Evolutionary conservation across 2,329 filamentous ascomycete genomes (phyloP).

Genomic region (Penicillium paneum): DNA sequence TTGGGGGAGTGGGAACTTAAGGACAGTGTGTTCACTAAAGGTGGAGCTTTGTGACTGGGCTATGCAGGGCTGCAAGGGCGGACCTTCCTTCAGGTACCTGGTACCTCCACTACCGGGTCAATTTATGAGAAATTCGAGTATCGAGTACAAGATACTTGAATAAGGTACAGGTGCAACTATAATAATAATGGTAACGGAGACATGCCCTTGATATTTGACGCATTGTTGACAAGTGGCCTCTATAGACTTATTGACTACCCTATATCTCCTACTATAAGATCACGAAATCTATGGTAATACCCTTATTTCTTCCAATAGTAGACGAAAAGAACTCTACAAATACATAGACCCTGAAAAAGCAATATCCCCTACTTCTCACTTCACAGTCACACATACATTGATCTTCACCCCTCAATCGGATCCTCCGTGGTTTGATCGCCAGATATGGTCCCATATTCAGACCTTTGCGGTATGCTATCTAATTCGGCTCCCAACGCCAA

Average conservation of each 20-base stretch:
- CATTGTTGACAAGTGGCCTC: constrained; percentile 9
- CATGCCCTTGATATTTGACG: neutral
- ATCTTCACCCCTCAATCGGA: neutral
- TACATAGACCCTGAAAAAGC: neutral
- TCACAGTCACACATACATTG: neutral
- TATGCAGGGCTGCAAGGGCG: constrained; percentile 25
- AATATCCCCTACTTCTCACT: neutral
- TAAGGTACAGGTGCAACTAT: neutral
- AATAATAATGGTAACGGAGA: neutral
- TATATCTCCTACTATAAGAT: neutral
- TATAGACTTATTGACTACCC: neutral
- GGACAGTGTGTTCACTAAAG: constrained; percentile 45
- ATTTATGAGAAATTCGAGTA: neutral
- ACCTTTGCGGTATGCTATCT: constrained; percentile 27
- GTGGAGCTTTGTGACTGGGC: constrained; percentile 28
- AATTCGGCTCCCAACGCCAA: constrained; percentile 58
- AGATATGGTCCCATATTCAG: constrained; percentile 28
- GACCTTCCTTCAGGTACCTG: neutral
- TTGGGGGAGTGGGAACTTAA: constrained; percentile 25
- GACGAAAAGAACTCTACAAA: neutral
- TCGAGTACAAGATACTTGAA: neutral
- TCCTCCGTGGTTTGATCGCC: neutral
- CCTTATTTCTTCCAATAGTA: neutral
- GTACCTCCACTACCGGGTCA: neutral
- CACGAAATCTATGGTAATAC: neutral